These are phyloP conservation scores for Aspergillus costaricaensis DNA, from an alignment of 2,329 filamentous ascomycete species.

Conservation along the genomic window DNA sequence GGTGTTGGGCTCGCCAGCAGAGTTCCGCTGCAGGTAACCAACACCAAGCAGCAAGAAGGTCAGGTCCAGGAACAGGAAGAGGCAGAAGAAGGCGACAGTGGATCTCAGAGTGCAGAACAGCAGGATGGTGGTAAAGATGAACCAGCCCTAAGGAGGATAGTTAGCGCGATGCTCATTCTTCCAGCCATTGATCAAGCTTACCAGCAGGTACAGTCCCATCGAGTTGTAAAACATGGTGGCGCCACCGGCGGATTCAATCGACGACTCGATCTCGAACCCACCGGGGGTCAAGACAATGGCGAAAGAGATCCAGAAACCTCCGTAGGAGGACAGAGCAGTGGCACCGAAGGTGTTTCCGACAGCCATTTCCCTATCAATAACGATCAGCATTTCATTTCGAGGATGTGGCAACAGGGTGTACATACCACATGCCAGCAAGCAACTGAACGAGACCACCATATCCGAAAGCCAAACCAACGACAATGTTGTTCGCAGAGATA, in stretches of 20 bases:
- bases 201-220: conserved; percentile 72
- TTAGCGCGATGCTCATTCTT: conserved; percentile 10
- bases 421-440: conserved; percentile 81
- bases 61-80: conserved; percentile 76
- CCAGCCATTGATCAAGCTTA: conserved; percentile 30
- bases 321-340: conserved; percentile 77
- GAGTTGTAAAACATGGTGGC: conserved; percentile 58
- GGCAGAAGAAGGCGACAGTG: conserved; percentile 73
- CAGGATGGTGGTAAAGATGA: conserved; percentile 78
- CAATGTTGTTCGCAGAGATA: conserved; percentile 64
- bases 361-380: conserved; percentile 71
- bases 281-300: conserved; percentile 70
- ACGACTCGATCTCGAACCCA: conserved; percentile 60
- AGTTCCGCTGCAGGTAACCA: conserved; percentile 60
- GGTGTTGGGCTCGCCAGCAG: conserved; percentile 41
- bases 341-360: conserved; percentile 86
- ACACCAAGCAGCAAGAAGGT: conserved; percentile 73
- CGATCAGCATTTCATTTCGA: conserved; percentile 4
- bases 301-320: conserved; percentile 80
- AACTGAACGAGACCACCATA: conserved; percentile 80
- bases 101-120: conserved; percentile 74
- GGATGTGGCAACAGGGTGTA: conserved; percentile 15
- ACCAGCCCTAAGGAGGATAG: conserved; percentile 62
- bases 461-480: conserved; percentile 68
- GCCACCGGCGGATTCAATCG: conserved; percentile 34